A percentile compares a stretch with the other conserved stretches of the same genome.
Evolutionary conservation across 148 eudicot species (phyloP).

Genomic region (Spergularia marina): DNA sequence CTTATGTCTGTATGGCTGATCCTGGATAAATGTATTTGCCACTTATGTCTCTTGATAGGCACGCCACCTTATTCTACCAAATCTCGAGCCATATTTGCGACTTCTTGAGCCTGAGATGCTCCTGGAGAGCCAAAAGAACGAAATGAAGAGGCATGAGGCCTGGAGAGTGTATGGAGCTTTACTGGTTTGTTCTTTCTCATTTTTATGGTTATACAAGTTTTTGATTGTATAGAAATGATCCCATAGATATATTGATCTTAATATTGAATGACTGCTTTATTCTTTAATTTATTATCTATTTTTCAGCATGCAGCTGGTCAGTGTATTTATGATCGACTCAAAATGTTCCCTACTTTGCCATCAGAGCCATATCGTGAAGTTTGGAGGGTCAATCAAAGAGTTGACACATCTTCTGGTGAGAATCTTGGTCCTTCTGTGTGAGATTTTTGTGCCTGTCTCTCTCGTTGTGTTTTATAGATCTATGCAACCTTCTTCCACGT

Average conservation of each 20-base stretch:
- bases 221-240: neutral
- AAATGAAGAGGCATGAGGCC: slow-evolving; percentile 71
- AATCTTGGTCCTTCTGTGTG: neutral
- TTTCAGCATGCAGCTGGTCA: slow-evolving; percentile 72
- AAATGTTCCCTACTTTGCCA: slow-evolving; percentile 53
- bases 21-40: neutral
- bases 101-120: slow-evolving; percentile 79
- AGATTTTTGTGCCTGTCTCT: neutral
- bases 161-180: slow-evolving; percentile 81
- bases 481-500: neutral
- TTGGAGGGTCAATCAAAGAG: slow-evolving; percentile 43
- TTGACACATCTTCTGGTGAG: slow-evolving; percentile 41
- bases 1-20: neutral
- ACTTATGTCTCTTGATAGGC: slow-evolving; percentile 36
- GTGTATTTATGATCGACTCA: slow-evolving; percentile 59
- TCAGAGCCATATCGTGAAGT: slow-evolving; percentile 36
- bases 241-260: neutral
- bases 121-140: slow-evolving; percentile 60
- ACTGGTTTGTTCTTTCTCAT: slow-evolving; percentile 44
- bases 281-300: neutral
- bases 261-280: neutral
- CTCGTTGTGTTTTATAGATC: neutral
- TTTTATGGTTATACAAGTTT: neutral
- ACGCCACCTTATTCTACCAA: slow-evolving; percentile 64
- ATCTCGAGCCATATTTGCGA: slow-evolving; percentile 57